phyloP scores from a whole-genome alignment of 169 alveolate genomes.

The Amoebophrya sp. region DNA sequence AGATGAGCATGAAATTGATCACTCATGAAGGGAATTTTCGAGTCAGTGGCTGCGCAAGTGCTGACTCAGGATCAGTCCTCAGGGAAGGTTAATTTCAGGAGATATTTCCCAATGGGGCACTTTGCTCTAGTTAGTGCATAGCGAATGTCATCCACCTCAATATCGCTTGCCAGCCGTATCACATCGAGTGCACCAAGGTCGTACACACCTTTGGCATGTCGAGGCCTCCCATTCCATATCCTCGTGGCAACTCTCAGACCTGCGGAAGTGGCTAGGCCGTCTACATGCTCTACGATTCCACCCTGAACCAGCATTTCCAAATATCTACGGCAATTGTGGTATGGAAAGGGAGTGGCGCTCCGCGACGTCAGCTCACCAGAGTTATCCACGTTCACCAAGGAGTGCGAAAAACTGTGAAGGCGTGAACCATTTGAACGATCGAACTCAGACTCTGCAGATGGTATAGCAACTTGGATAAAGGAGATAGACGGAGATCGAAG shows the following conservation, averaged over 20 bases:
- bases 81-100: neutral
- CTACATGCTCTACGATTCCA: neutral
- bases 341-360: neutral
- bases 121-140: neutral
- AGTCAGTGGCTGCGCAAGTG: no score
- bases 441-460: no score
- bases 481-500: no score
- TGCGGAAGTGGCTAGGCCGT: neutral
- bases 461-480: no score
- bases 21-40: no score
- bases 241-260: neutral
- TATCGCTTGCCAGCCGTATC: neutral
- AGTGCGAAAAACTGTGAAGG: no score
- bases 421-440: no score
- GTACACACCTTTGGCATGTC: neutral
- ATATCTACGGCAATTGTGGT: neutral
- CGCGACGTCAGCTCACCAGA: no score
- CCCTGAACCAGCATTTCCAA: neutral
- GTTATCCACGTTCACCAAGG: no score
- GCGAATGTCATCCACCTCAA: neutral
- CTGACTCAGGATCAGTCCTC: no score
- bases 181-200: neutral
- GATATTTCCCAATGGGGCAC: neutral
- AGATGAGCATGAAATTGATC: no score
- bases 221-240: neutral